Conservation (phyloP, 1,139 yeast species). For the Eremothecium sinecaudum region DNA sequence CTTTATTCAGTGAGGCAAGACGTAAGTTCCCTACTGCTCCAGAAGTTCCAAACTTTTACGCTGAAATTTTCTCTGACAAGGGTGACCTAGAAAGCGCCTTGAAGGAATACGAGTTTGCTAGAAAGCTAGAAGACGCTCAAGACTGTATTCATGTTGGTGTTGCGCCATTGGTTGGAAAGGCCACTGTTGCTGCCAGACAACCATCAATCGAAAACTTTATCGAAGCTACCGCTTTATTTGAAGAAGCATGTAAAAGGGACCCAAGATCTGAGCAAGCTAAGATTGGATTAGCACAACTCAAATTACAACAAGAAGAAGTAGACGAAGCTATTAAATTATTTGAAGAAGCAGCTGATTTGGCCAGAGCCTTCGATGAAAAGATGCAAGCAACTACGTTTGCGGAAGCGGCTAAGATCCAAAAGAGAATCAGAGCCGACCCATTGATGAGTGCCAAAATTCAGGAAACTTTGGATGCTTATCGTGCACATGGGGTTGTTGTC, state of each 20-base stretch:
- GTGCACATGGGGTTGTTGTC: constrained; percentile 20
- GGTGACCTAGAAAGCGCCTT: constrained; percentile 65
- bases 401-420: constrained; percentile 82
- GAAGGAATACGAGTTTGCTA: constrained; percentile 80
- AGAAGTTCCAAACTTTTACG: constrained; percentile 90
- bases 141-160: constrained; percentile 56
- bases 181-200: constrained; percentile 59
- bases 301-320: constrained; percentile 71
- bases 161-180: constrained; percentile 84
- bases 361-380: constrained; percentile 81
- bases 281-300: constrained; percentile 82
- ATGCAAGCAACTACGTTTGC: constrained; percentile 87
- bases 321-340: constrained; percentile 76
- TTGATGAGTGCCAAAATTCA: constrained; percentile 40
- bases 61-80: constrained; percentile 83
- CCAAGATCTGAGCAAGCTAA: constrained; percentile 84
- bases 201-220: constrained; percentile 43
- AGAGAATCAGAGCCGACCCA: constrained; percentile 60
- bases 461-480: constrained; percentile 34
- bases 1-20: constrained; percentile 64
- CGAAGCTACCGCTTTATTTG: constrained; percentile 59
- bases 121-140: constrained; percentile 56
- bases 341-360: constrained; percentile 71
- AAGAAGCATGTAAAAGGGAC: constrained; percentile 73
- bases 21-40: constrained; percentile 76